These are phyloP conservation scores for Penicillium janthinellum DNA, from an alignment of 2,329 filamentous ascomycete genomes.

Conservation along the genomic window DNA sequence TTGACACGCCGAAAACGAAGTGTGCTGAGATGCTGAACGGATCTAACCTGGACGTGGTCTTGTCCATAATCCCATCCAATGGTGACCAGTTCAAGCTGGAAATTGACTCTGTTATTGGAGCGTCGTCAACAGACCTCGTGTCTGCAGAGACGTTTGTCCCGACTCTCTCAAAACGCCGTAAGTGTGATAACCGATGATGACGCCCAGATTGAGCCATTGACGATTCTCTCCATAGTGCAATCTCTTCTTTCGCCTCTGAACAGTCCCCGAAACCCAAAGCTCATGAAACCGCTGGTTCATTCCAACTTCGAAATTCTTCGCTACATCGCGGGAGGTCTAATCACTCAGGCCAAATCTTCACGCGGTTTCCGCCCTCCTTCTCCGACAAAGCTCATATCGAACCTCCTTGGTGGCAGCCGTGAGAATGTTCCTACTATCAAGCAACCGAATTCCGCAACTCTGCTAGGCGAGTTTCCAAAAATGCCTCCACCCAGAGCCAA, in stretches of 20 bases:
- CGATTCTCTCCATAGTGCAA: constrained; percentile 56
- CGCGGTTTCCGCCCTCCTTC: constrained; percentile 76
- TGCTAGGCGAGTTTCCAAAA: constrained; percentile 48
- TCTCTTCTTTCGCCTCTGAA: constrained; percentile 72
- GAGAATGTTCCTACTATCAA: constrained; percentile 39
- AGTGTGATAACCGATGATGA: constrained; percentile 35
- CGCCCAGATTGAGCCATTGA: neutral
- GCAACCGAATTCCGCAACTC: constrained; percentile 37
- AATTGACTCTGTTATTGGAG: constrained; percentile 67
- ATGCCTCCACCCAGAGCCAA: constrained; percentile 43
- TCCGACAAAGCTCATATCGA: constrained; percentile 87
- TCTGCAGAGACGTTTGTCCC: constrained; percentile 72
- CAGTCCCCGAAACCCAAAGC: constrained; percentile 54
- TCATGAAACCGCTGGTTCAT: constrained; percentile 67
- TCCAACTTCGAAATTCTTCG: constrained; percentile 78
- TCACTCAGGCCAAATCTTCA: constrained; percentile 60
- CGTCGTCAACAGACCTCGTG: constrained; percentile 72
- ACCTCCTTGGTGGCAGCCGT: constrained; percentile 66
- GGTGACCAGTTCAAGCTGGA: constrained; percentile 61
- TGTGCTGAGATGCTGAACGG: constrained; percentile 34
- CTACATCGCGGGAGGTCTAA: constrained; percentile 64
- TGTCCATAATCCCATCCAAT: constrained; percentile 70
- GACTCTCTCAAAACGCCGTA: constrained; percentile 73
- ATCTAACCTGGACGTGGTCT: constrained; percentile 52
- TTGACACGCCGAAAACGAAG: constrained; percentile 37